Percentiles rank a stretch among this genome's conserved stretches.
Conservation (phyloP, 2,329 filamentous ascomycete species). For the Penicillium sclerotigenum region DNA sequence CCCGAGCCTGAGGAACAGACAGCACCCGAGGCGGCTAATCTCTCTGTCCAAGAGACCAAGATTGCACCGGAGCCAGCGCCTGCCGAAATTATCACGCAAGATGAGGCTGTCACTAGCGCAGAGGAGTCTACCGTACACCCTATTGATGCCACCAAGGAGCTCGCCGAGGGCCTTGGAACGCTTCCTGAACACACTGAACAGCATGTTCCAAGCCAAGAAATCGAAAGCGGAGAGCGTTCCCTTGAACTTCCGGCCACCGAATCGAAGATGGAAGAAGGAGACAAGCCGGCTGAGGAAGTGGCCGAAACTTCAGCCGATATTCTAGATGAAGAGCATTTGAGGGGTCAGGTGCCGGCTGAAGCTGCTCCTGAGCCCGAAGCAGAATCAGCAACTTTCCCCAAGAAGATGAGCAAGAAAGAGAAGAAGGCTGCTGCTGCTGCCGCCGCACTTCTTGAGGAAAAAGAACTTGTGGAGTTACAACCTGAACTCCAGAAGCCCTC, state of each 20-base stretch:
- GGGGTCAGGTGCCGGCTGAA: neutral
- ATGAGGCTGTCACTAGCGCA: neutral
- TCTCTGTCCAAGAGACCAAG: neutral
- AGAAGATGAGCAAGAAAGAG: conserved; percentile 30
- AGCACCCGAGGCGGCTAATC: neutral
- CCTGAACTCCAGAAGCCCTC: neutral
- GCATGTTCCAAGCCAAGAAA: neutral
- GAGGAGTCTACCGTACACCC: neutral
- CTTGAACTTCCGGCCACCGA: neutral
- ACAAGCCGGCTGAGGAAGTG: neutral
- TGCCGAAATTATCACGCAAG: neutral
- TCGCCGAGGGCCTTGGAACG: neutral
- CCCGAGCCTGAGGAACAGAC: neutral
- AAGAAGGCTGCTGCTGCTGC: conserved; percentile 21
- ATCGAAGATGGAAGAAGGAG: neutral
- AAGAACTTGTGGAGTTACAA: conserved; percentile 5
- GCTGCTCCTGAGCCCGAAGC: conserved; percentile 1
- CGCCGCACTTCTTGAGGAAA: conserved; percentile 4
- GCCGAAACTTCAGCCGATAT: neutral
- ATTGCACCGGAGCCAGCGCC: neutral
- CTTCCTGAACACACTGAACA: neutral
- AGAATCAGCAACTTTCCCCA: conserved; percentile 9
- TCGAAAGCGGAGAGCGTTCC: neutral
- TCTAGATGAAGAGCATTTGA: neutral
- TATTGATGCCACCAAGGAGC: neutral